Conservation (phyloP, 2,329 filamentous ascomycete species). For the Aspergillus tamarii region DNA sequence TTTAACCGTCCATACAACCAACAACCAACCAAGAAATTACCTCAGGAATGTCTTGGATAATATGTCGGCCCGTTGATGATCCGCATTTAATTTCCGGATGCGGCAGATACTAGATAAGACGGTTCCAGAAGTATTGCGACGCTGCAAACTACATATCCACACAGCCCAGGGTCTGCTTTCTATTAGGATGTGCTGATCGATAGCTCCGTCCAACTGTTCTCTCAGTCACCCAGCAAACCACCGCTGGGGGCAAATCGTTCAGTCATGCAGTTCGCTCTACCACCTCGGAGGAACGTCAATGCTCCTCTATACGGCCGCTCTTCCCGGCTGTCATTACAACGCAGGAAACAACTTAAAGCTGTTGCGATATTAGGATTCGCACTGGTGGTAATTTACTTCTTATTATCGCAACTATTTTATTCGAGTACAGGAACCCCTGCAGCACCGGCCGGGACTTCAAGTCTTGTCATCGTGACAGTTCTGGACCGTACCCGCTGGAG, state of each 20-base stretch:
- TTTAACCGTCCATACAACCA: background rate
- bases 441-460: slow-evolving; percentile 42
- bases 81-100: slow-evolving; percentile 24
- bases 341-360: slow-evolving; percentile 66
- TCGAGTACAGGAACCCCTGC: slow-evolving; percentile 30
- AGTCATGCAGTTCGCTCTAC: slow-evolving; percentile 85
- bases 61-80: slow-evolving; percentile 24
- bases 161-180: background rate
- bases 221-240: slow-evolving; percentile 18
- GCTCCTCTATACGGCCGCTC: slow-evolving; percentile 68
- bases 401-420: slow-evolving; percentile 54
- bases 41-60: background rate
- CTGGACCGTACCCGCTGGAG: slow-evolving; percentile 70
- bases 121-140: slow-evolving; percentile 5
- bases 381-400: slow-evolving; percentile 62
- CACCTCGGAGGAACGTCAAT: slow-evolving; percentile 79
- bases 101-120: slow-evolving; percentile 16
- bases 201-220: slow-evolving; percentile 8
- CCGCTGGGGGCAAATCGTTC: slow-evolving; percentile 25
- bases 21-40: background rate
- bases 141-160: slow-evolving; percentile 2
- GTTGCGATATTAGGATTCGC: slow-evolving; percentile 59
- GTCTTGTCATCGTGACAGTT: slow-evolving; percentile 80
- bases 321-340: slow-evolving; percentile 43
- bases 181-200: slow-evolving; percentile 14